phyloP scores from a whole-genome alignment of 1,284 basidiomycete species.

The Marasmius sp. region DNA sequence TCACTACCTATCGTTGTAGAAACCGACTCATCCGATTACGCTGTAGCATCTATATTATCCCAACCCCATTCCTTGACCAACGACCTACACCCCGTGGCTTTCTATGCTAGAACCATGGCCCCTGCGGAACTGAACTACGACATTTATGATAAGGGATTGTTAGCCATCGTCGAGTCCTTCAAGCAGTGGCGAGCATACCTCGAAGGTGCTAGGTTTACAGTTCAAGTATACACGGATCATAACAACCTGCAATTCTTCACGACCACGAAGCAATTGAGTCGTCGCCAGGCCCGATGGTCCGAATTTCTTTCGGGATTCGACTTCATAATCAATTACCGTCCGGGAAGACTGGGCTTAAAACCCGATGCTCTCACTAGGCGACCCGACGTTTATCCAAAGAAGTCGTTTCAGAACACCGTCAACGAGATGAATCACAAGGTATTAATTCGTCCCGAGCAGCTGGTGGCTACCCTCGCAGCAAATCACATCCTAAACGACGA shows the following conservation, averaged over 20 bases:
- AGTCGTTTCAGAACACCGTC: neutral
- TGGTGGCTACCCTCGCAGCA: no score
- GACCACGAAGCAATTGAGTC: constrained; percentile 16
- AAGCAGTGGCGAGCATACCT: constrained; percentile 31
- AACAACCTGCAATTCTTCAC: constrained; percentile 27
- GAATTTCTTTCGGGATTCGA: constrained; percentile 21
- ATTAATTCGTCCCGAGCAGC: constrained; percentile 22
- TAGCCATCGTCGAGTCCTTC: neutral
- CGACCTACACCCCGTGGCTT: no score
- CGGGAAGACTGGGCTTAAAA: constrained; percentile 21
- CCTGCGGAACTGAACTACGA: neutral
- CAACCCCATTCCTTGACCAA: no score
- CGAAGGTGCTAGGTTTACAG: constrained; percentile 12
- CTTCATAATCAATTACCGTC: constrained; percentile 24
- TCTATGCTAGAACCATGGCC: neutral
- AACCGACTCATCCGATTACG: no score
- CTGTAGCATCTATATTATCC: no score
- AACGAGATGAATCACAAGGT: constrained; percentile 11
- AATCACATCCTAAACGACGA: neutral
- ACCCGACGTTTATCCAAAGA: constrained; percentile 16
- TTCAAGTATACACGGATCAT: constrained; percentile 29
- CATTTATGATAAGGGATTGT: neutral
- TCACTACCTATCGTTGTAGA: no score
- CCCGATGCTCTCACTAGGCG: constrained; percentile 29
- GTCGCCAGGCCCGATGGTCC: constrained; percentile 29